Evolutionary conservation across 2,329 filamentous ascomycete genomes (phyloP).

Genomic region (Aspergillus fischeri): DNA sequence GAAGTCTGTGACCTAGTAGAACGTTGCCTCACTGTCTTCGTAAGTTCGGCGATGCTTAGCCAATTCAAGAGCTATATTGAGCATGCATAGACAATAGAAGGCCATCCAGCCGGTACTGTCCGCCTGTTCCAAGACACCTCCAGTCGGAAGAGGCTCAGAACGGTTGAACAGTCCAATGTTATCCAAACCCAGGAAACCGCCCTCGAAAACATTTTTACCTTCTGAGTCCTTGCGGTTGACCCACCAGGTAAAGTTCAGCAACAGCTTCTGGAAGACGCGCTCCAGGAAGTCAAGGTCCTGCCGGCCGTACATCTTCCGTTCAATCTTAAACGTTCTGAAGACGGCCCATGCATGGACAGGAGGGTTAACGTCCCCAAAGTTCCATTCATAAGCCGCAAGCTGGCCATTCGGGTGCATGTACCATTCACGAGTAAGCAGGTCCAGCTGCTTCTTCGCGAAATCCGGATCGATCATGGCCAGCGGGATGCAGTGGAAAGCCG

Average conservation of each 20-base stretch:
- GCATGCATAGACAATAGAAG: slow-evolving; percentile 93
- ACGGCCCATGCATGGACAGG: slow-evolving; percentile 95
- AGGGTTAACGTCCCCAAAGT: slow-evolving; percentile 95
- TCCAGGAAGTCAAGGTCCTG: slow-evolving; percentile 95
- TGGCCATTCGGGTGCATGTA: slow-evolving; percentile 98
- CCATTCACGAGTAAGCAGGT: slow-evolving; percentile 94
- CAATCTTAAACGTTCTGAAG: slow-evolving; percentile 96
- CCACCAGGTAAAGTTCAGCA: slow-evolving; percentile 99
- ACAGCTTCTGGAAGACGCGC: slow-evolving; percentile 90
- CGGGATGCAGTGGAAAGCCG: slow-evolving; percentile 93
- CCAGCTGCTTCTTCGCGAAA: slow-evolving; percentile 96
- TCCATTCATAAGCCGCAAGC: slow-evolving; percentile 92
- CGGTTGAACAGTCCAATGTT: slow-evolving; percentile 98
- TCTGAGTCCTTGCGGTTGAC: slow-evolving; percentile 93
- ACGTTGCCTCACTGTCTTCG: slow-evolving; percentile 61
- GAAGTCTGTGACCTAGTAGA: not conserved
- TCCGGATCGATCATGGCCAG: slow-evolving; percentile 96
- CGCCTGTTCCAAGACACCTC: slow-evolving; percentile 89
- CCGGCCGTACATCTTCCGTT: slow-evolving; percentile 92
- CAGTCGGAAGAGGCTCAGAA: slow-evolving; percentile 89
- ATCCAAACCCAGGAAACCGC: slow-evolving; percentile 90
- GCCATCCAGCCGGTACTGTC: slow-evolving; percentile 99
- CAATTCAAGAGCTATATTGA: slow-evolving; percentile 92
- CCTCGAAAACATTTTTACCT: slow-evolving; percentile 96
- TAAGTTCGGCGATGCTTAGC: slow-evolving; percentile 94